Evolutionary conservation across 129 eudicot species (phyloP).

Genomic region (Lonicera japonica): DNA sequence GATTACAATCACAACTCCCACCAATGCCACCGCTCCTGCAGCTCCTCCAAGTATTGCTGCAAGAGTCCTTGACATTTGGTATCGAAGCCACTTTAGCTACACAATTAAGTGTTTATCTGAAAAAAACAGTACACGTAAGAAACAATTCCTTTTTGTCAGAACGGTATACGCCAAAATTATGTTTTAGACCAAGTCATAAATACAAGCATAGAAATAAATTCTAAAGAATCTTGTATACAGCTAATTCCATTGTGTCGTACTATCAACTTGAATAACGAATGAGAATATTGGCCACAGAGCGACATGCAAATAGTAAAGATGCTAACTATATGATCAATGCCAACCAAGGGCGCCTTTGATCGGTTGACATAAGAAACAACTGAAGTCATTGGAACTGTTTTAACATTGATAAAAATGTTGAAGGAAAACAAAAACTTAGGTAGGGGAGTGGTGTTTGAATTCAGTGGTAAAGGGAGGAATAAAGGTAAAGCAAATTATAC

Average conservation of each 20-base stretch:
- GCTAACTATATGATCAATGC: background rate
- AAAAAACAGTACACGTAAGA: background rate
- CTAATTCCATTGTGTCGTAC: background rate
- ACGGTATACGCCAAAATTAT: background rate
- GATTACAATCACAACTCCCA: slow-evolving; percentile 46
- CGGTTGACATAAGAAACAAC: no score
- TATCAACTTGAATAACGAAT: background rate
- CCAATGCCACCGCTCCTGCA: slow-evolving; percentile 93
- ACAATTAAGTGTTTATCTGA: slow-evolving; percentile 18
- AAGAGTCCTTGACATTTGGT: slow-evolving; percentile 90
- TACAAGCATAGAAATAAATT: background rate
- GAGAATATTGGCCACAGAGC: background rate
- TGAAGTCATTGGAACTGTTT: no score
- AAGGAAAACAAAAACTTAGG: no score
- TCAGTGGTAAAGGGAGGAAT: no score
- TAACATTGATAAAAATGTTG: no score
- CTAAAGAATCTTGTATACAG: background rate
- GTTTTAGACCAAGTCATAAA: background rate
- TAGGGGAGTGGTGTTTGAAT: no score
- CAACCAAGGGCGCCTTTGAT: background rate
- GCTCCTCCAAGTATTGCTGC: slow-evolving; percentile 95
- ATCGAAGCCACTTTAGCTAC: slow-evolving; percentile 41
- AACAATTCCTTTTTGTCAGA: background rate
- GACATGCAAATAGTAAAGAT: background rate
- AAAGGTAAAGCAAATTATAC: no score